These are phyloP conservation scores for Didymella pinodella DNA, from an alignment of 2,329 filamentous ascomycete species.

Conservation along the genomic window DNA sequence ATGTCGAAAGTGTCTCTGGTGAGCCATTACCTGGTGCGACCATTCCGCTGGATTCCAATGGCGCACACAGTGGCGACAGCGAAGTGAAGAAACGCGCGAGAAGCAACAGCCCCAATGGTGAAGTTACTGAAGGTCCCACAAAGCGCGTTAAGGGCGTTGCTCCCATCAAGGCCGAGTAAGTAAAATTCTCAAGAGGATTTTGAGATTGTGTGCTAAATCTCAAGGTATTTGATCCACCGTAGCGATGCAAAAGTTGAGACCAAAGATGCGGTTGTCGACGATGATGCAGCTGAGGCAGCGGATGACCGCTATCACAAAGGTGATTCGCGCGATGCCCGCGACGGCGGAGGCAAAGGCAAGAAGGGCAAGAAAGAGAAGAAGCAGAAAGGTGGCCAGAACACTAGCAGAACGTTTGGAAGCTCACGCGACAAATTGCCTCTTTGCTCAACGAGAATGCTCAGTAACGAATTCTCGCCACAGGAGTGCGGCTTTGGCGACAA, in stretches of 20 bases:
- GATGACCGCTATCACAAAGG: conserved; percentile 56
- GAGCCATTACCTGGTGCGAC: conserved; percentile 25
- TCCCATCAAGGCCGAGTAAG: conserved; percentile 76
- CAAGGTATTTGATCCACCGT: conserved; percentile 46
- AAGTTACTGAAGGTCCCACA: conserved; percentile 28
- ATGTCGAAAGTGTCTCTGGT: conserved; percentile 16
- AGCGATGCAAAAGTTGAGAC: conserved; percentile 36
- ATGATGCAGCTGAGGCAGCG: conserved; percentile 67
- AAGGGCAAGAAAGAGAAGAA: conserved; percentile 63
- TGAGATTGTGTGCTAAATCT: conserved; percentile 2
- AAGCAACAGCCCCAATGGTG: conserved; percentile 46
- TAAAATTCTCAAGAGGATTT: background rate
- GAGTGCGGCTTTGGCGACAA: conserved; percentile 79
- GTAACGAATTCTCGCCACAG: conserved; percentile 79
- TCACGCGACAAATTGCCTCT: conserved; percentile 80
- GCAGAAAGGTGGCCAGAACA: conserved; percentile 80
- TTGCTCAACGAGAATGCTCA: conserved; percentile 75
- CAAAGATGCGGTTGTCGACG: conserved; percentile 52
- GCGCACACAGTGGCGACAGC: conserved; percentile 32
- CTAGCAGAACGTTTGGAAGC: conserved; percentile 78
- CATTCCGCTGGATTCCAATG: conserved; percentile 27
- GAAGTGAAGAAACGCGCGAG: conserved; percentile 45
- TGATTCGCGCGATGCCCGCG: conserved; percentile 43
- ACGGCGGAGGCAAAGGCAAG: conserved; percentile 53
- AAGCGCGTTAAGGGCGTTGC: conserved; percentile 64